phyloP scores from a whole-genome alignment of 2,329 filamentous ascomycete species.

The Epichloe bromicola region DNA sequence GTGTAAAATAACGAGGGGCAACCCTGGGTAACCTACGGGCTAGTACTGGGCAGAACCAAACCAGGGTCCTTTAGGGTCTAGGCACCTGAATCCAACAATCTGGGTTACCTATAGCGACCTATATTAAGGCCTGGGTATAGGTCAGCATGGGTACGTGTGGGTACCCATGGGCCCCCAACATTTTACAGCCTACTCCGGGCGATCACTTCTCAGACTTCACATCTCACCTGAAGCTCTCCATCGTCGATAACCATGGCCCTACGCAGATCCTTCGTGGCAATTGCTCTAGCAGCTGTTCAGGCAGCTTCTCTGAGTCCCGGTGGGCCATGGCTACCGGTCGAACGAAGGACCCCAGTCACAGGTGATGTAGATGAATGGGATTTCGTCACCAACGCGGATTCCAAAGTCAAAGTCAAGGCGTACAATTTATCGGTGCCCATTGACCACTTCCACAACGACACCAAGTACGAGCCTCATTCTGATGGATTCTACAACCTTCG shows the following conservation, averaged over 20 bases:
- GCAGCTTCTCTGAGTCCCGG: neutral
- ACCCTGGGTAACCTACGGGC: too few relatives aligned
- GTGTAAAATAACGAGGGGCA: too few relatives aligned
- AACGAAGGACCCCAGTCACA: too few relatives aligned
- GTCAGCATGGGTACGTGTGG: too few relatives aligned
- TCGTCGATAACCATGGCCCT: neutral
- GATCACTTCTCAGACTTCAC: neutral
- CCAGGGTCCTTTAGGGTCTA: too few relatives aligned
- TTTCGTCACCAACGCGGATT: neutral
- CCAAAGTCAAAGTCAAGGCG: constrained; percentile 8
- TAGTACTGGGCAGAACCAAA: too few relatives aligned
- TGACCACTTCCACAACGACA: constrained; percentile 76
- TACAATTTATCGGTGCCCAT: constrained; percentile 37
- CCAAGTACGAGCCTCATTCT: constrained; percentile 63
- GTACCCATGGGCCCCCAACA: neutral
- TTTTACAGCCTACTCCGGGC: rapidly evolving
- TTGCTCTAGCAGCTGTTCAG: neutral
- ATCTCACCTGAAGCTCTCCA: neutral
- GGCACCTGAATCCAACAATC: too few relatives aligned
- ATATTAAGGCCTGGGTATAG: too few relatives aligned
- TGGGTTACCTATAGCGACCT: too few relatives aligned
- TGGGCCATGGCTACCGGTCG: neutral
- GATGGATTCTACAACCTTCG: constrained; percentile 54
- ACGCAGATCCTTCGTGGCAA: neutral
- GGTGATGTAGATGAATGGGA: neutral